Evolutionary conservation across 176 grass and related monocot genomes (phyloP), one percentile per base, ranked within the genome.

Genomic region (Phragmites australis): DNA sequence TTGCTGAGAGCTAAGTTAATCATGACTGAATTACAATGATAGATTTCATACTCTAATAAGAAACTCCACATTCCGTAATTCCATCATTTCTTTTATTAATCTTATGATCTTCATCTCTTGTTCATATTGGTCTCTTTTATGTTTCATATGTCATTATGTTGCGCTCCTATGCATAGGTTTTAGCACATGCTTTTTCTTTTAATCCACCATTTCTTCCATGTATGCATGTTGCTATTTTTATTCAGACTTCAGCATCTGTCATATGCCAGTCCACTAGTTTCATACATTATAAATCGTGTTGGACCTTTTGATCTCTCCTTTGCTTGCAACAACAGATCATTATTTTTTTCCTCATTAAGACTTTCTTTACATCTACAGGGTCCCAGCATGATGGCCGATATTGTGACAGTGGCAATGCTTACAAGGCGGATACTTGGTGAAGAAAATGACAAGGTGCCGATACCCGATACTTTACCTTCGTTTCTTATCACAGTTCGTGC

Each of bases 391-490:
- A 95, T 98, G 96, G 66, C 84, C 39, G 90, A 95, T 77, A 82
- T 93, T 81, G 56, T 98, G 44, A 93, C 96, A 60, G 90, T 95
- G 37, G 92, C 92, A 65, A 88, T 98, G 86, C 58, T 98, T 55
- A 89, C 84, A 69, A 83, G 86, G 67, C 79, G 96, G 40, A 93
- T 98, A 65, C 88, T 98, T 87, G 78, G 84, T 73, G 92, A 98
- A 95, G 96, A 98, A 95, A 91, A 85, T 84, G 88, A 93, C 23
- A 94, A 87, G 86, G 94, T 88, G 49, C 69, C 65, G 22, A 71
- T 66, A 70, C 34, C 47, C 56, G 22, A 71, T 66, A 70, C 34
- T 49, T 58, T 44, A 72, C 66, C 34, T 62, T 88, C 30, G 13
- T 51, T 66, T 80, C 3, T 63, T 46, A 82, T 71, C 29, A 57